These are phyloP conservation scores for Saposhnikovia divaricata DNA, from an alignment of 129 eudicot species.

Conservation along the genomic window DNA sequence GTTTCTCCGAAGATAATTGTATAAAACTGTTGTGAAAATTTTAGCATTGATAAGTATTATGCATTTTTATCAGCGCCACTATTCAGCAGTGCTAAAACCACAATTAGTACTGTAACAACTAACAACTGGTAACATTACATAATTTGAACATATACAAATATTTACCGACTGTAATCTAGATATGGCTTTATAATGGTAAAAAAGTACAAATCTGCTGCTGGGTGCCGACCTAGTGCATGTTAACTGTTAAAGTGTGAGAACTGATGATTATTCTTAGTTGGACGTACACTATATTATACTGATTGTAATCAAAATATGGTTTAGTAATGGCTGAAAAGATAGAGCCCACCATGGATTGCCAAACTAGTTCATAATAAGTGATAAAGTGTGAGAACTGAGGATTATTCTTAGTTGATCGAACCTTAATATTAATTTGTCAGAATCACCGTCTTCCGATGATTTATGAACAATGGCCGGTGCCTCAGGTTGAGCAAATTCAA, in stretches of 20 bases:
- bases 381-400: not conserved
- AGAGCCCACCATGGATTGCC: not conserved
- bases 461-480: not conserved
- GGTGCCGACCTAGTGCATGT: no score
- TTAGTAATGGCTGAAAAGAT: not conserved
- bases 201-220: no score
- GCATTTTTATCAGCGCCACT: not conserved
- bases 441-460: not conserved
- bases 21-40: not conserved
- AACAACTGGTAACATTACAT: no score
- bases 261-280: no score
- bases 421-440: not conserved
- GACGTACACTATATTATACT: not conserved
- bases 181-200: no score
- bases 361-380: not conserved
- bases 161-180: not conserved
- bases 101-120: not conserved
- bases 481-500: not conserved
- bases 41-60: no score
- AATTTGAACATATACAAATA: not conserved
- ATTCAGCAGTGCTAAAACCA: not conserved
- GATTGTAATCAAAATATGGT: no score
- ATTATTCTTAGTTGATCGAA: no score
- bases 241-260: no score
- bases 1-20: no score